Conservation (phyloP, 2,329 filamentous ascomycete genomes). For the Escovopsis weberi region DNA sequence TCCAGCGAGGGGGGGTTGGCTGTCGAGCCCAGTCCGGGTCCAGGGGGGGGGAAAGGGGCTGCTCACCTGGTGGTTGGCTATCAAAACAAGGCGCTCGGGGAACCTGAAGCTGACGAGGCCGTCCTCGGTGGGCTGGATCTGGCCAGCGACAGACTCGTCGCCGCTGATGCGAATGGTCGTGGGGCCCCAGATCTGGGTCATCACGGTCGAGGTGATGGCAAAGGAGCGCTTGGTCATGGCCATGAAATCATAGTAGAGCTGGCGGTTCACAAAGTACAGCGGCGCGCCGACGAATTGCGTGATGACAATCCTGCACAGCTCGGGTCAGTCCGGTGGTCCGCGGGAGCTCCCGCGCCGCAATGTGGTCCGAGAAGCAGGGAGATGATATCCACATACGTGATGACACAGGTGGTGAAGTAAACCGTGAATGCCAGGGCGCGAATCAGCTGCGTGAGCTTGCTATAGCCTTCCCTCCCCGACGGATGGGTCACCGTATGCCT, state of each 20-base stretch:
- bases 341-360: neutral
- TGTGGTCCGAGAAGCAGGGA: neutral
- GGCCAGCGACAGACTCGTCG: slow-evolving; percentile 62
- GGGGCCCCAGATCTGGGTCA: slow-evolving; percentile 81
- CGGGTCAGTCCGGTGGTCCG: neutral
- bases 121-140: slow-evolving; percentile 55
- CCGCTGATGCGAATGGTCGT: slow-evolving; percentile 72
- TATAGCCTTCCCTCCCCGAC: slow-evolving; percentile 40
- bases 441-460: slow-evolving; percentile 32
- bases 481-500: slow-evolving; percentile 26
- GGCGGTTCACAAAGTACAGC: slow-evolving; percentile 60
- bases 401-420: slow-evolving; percentile 36
- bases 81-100: slow-evolving; percentile 65
- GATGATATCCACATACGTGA: slow-evolving; percentile 27
- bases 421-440: slow-evolving; percentile 35
- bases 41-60: too few relatives aligned
- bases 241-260: slow-evolving; percentile 77
- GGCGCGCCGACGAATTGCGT: slow-evolving; percentile 67
- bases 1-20: neutral
- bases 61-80: slow-evolving; percentile 68
- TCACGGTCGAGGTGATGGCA: slow-evolving; percentile 59
- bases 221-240: slow-evolving; percentile 76
- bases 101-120: slow-evolving; percentile 67
- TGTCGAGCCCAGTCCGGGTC: neutral
- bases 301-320: slow-evolving; percentile 39